Conservation (phyloP, 2,329 filamentous ascomycete genomes). For the Arthrobotrys megalospora region DNA sequence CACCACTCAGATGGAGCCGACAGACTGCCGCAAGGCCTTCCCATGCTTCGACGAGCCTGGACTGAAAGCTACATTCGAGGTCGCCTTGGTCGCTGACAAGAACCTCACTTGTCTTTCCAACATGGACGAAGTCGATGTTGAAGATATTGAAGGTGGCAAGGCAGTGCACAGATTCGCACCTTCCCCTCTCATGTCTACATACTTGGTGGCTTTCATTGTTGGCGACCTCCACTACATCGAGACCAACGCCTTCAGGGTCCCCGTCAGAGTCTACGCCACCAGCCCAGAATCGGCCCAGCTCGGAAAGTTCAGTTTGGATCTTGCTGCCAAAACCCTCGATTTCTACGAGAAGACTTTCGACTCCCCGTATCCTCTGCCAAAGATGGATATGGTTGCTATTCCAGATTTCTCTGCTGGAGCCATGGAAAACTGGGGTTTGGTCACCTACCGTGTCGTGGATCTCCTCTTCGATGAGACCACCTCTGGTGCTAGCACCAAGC, state of each 20-base stretch:
- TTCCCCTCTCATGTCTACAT: conserved; percentile 95
- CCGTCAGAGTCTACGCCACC: conserved; percentile 93
- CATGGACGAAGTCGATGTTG: conserved; percentile 81
- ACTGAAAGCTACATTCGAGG: conserved; percentile 91
- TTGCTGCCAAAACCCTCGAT: conserved; percentile 88
- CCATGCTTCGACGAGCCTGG: conserved; percentile 97
- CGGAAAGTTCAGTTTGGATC: conserved; percentile 88
- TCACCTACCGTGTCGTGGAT: conserved; percentile 94
- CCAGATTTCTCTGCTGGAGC: conserved; percentile 95
- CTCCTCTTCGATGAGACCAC: conserved; percentile 92
- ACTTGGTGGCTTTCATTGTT: conserved; percentile 92
- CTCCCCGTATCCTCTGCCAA: conserved; percentile 86
- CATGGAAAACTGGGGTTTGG: conserved; percentile 98
- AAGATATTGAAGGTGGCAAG: conserved; percentile 78
- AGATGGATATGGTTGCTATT: conserved; percentile 97
- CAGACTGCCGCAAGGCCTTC: conserved; percentile 88
- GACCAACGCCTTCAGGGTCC: conserved; percentile 90
- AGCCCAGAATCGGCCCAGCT: conserved; percentile 85
- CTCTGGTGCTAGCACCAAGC: conserved; percentile 88
- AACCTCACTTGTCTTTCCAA: conserved; percentile 93
- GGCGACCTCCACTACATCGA: conserved; percentile 95
- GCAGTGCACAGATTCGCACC: conserved; percentile 94
- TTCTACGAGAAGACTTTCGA: conserved; percentile 98
- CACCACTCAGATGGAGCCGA: conserved; percentile 96
- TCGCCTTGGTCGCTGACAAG: conserved; percentile 92